Evolutionary conservation across 2,329 filamentous ascomycete species (phyloP).

Genomic region (Aspergillus glaucus): DNA sequence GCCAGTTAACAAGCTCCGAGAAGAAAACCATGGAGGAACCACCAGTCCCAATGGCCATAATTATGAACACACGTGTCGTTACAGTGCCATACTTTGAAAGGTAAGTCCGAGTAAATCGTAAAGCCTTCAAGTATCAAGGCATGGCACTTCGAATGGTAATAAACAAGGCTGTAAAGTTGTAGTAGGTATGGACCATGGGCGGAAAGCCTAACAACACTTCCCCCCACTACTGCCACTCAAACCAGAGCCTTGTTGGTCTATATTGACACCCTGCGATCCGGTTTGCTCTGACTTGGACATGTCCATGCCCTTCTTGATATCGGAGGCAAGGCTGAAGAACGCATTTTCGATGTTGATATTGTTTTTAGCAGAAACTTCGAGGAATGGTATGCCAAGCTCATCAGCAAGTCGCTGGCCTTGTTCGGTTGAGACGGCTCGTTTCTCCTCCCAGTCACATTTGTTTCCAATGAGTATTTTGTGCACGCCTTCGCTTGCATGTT

Average conservation of each 20-base stretch:
- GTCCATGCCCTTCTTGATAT: slow-evolving; percentile 99
- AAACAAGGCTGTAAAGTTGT: not conserved
- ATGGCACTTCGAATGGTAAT: not conserved
- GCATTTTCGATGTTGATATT: slow-evolving; percentile 99
- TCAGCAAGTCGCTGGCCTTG: slow-evolving; percentile 88
- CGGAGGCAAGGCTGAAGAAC: slow-evolving; percentile 87
- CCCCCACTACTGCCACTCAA: slow-evolving; percentile 48
- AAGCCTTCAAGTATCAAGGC: not conserved
- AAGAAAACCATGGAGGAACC: not conserved
- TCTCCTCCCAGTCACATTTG: slow-evolving; percentile 99
- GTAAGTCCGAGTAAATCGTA: not conserved
- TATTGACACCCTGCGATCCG: slow-evolving; percentile 57
- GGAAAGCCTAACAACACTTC: slow-evolving; percentile 65
- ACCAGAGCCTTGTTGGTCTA: slow-evolving; percentile 55
- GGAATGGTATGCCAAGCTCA: slow-evolving; percentile 94
- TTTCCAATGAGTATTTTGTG: slow-evolving; percentile 99
- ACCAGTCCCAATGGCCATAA: not conserved
- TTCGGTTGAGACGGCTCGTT: slow-evolving; percentile 87
- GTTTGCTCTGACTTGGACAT: slow-evolving; percentile 70
- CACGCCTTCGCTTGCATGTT: slow-evolving; percentile 95
- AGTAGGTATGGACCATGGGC: not conserved
- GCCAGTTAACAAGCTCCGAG: not conserved
- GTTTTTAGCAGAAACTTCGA: slow-evolving; percentile 96
- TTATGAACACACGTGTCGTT: not conserved
- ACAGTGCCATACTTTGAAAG: not conserved